These are phyloP conservation scores for Phytomonas francai DNA, from an alignment of 208 protist genomes.

Conservation along the genomic window DNA sequence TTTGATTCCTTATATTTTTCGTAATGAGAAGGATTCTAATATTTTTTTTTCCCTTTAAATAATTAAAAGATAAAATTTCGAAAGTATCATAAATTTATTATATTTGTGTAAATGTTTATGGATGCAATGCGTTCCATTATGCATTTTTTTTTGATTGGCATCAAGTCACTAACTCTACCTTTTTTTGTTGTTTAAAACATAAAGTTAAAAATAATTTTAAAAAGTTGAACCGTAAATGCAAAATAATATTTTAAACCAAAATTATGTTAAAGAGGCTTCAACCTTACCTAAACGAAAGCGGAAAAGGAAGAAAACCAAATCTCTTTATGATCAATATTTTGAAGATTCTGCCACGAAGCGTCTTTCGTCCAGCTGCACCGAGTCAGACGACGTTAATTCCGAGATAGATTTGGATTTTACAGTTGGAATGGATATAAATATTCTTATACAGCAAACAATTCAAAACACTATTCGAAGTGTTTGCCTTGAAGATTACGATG, in stretches of 20 bases:
- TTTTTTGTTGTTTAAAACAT: neutral
- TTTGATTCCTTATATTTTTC: constrained; percentile 1
- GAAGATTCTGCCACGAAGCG: constrained; percentile 61
- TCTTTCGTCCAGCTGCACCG: constrained; percentile 14
- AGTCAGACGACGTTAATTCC: constrained; percentile 23
- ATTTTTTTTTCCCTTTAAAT: constrained; percentile 6
- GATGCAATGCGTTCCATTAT: neutral
- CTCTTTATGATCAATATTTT: constrained; percentile 62
- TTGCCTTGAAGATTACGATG: constrained; percentile 58
- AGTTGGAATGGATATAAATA: constrained; percentile 71
- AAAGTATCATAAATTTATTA: neutral
- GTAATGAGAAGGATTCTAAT: neutral
- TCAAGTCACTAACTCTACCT: neutral
- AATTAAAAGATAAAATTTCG: neutral
- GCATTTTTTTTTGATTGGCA: neutral
- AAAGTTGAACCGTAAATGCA: constrained; percentile 2
- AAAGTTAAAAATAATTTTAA: constrained; percentile 9
- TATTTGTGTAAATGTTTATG: neutral
- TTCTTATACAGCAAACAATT: constrained; percentile 70
- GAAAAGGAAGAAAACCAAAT: constrained; percentile 23
- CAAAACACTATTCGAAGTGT: constrained; percentile 73
- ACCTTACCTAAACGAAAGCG: constrained; percentile 5
- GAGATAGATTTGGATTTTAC: constrained; percentile 24
- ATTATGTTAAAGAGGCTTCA: neutral
- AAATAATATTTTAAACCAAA: constrained; percentile 8